Percentiles rank a stretch among this genome's conserved stretches.
These are phyloP conservation scores for Pythium periplocum DNA, from an alignment of 352 stramenopile species.

Conservation along the genomic window DNA sequence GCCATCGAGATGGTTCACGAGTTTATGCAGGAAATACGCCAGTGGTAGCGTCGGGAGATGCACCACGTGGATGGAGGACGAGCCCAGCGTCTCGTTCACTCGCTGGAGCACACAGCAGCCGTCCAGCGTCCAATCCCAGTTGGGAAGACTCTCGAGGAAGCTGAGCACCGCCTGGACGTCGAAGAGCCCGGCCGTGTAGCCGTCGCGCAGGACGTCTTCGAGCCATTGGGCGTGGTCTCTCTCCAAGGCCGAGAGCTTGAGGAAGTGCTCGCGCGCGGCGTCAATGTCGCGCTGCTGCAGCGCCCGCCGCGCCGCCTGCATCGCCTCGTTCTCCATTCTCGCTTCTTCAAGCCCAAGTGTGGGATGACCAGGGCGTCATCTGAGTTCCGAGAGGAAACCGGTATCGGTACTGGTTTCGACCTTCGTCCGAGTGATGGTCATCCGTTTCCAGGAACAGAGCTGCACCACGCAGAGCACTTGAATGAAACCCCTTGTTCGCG, in stretches of 20 bases:
- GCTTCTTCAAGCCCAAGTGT: too few relatives aligned
- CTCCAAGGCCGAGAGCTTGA: conserved; percentile 54
- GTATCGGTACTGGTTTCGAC: too few relatives aligned
- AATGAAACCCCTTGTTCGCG: too few relatives aligned
- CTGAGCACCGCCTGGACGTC: conserved; percentile 59
- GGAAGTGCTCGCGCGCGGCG: conserved; percentile 41
- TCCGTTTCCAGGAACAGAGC: too few relatives aligned
- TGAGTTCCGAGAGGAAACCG: too few relatives aligned
- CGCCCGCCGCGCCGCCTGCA: conserved; percentile 9
- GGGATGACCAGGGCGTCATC: too few relatives aligned
- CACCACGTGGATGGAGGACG: conserved; percentile 20
- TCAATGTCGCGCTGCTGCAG: conserved; percentile 57
- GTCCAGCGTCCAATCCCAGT: conserved; percentile 67
- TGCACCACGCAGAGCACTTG: too few relatives aligned
- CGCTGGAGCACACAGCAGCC: conserved; percentile 59
- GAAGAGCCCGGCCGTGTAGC: conserved; percentile 56
- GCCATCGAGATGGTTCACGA: conserved; percentile 59
- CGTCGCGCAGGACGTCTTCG: conserved; percentile 52
- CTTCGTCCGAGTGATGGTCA: too few relatives aligned
- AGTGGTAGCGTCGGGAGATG: conserved; percentile 56
- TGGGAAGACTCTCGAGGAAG: conserved; percentile 62
- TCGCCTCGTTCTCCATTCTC: neutral
- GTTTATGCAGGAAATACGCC: conserved; percentile 61
- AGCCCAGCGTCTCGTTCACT: conserved; percentile 39
- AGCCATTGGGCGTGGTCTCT: conserved; percentile 30